These are phyloP conservation scores for Globisporangium okanoganense DNA, from an alignment of 352 stramenopile species.

Conservation along the genomic window DNA sequence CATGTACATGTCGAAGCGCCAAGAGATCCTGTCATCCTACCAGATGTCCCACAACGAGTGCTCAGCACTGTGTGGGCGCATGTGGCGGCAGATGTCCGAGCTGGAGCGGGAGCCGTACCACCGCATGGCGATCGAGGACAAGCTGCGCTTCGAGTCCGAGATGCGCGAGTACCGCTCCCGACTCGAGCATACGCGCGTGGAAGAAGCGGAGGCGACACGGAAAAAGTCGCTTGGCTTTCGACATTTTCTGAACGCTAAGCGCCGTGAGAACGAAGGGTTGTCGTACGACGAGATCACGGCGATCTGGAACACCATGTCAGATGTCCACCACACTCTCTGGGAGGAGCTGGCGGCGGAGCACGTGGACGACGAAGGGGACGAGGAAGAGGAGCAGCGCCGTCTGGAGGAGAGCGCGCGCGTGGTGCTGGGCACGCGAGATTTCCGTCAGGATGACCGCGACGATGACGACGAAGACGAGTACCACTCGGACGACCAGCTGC, in stretches of 20 bases:
- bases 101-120: conserved; percentile 46
- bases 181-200: conserved; percentile 3
- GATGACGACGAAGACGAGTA: not conserved
- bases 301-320: conserved; percentile 33
- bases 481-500: conserved; percentile 1
- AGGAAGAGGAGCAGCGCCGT: conserved; percentile 16
- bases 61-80: conserved; percentile 43
- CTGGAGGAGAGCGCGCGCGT: conserved; percentile 26
- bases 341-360: conserved; percentile 27
- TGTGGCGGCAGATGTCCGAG: conserved; percentile 61
- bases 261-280: conserved; percentile 22
- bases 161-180: conserved; percentile 24
- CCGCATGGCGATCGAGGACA: conserved; percentile 48
- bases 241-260: conserved; percentile 31
- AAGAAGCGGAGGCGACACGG: conserved; percentile 11
- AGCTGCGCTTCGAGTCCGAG: conserved; percentile 42
- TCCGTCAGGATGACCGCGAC: conserved; percentile 8
- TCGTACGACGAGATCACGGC: conserved; percentile 24
- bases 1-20: conserved; percentile 58
- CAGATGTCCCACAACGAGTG: conserved; percentile 70
- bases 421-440: conserved; percentile 14
- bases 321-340: conserved; percentile 36
- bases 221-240: conserved; percentile 28
- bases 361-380: conserved; percentile 1
- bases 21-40: conserved; percentile 44